Base-by-base conservation (phyloP, 2,329 filamentous ascomycete species). In the Ramichloridium luteum region DNA sequence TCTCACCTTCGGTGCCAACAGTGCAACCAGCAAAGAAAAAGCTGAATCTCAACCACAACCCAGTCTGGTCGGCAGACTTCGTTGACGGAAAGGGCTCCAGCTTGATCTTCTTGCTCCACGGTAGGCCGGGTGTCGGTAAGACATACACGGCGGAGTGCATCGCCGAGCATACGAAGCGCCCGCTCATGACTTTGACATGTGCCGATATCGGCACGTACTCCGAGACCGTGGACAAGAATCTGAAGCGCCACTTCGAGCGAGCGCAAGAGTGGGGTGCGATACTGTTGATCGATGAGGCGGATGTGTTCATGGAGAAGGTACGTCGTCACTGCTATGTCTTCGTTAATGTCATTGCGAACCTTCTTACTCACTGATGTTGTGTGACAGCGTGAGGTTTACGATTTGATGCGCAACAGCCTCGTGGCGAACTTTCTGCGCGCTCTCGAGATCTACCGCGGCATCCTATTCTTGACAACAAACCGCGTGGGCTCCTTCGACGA, bases 261-360 rank as follows among this genome's bases (percentile, higher is more conserved):
- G 66, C 64, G 2, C 57, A 59, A 1, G 57, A 58, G 11, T 72
- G 68, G 67, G 58, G 62, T 13, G 65, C 63, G 6, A 60, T 36
- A 4, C 27, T 36, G 16, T 30, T 36, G 6, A 23, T 36, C 8
- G 34, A 36, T 14, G 34, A 37, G 25, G 39, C 78, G 2, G 80
- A 85, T 45, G 76, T 83, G 3, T 84, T 84, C 57, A 61, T 92
- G 6, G 80, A 88, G n/a, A n/a, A n/a, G n/a, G n/a, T n/a, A n/a
- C n/a, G n/a, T n/a, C n/a, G 70, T 5, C 48, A 70, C 13, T 52
- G 72, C 3, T 57, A 70, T 3, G 67, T 70, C 39, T 23, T 9
- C n/a, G 20, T 9, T n/a, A 23, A 9, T n/a, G 20, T n/a, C 20
- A 9, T 9, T 9, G 20, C 23, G 16, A 16, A 8, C 30, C 16